A percentile compares a stretch with the other conserved stretches of the same genome.
These are phyloP conservation scores for Pythium phragmiticola DNA, from an alignment of 352 stramenopile species.

Conservation along the genomic window DNA sequence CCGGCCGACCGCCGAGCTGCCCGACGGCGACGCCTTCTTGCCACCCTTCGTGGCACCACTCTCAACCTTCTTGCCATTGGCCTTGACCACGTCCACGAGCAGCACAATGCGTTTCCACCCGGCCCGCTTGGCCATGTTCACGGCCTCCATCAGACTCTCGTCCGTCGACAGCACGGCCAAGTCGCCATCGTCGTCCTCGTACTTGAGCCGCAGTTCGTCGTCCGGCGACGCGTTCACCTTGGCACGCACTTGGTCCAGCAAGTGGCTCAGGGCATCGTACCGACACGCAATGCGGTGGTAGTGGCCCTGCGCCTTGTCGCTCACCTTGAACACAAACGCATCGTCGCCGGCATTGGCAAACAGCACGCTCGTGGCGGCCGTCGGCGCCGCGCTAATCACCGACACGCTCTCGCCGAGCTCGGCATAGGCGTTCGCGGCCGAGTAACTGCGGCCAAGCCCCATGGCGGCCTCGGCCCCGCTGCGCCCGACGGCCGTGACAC, in stretches of 20 bases:
- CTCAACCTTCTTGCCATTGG: slow-evolving; percentile 25
- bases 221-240: slow-evolving; percentile 68
- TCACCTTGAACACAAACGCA: slow-evolving; percentile 89
- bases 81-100: slow-evolving; percentile 76
- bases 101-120: slow-evolving; percentile 86
- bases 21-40: slow-evolving; percentile 29
- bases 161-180: slow-evolving; percentile 81
- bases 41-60: slow-evolving; percentile 19
- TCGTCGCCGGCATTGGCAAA: slow-evolving; percentile 69
- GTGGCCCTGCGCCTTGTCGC: slow-evolving; percentile 70
- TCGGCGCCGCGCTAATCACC: slow-evolving; percentile 80
- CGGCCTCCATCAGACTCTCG: slow-evolving; percentile 82
- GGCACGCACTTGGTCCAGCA: slow-evolving; percentile 80
- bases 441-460: slow-evolving; percentile 40
- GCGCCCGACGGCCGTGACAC: slow-evolving; percentile 28
- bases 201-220: slow-evolving; percentile 79
- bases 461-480: slow-evolving; percentile 17
- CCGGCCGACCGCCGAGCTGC: slow-evolving; percentile 5
- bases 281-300: slow-evolving; percentile 85
- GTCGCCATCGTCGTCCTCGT: slow-evolving; percentile 88
- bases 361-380: slow-evolving; percentile 70
- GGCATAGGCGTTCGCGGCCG: slow-evolving; percentile 58
- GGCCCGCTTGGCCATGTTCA: slow-evolving; percentile 81
- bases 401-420: slow-evolving; percentile 87
- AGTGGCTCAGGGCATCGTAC: slow-evolving; percentile 61